These are phyloP conservation scores for Sporothrix pseudoabietina DNA, from an alignment of 2,329 filamentous ascomycete species.

Conservation along the genomic window DNA sequence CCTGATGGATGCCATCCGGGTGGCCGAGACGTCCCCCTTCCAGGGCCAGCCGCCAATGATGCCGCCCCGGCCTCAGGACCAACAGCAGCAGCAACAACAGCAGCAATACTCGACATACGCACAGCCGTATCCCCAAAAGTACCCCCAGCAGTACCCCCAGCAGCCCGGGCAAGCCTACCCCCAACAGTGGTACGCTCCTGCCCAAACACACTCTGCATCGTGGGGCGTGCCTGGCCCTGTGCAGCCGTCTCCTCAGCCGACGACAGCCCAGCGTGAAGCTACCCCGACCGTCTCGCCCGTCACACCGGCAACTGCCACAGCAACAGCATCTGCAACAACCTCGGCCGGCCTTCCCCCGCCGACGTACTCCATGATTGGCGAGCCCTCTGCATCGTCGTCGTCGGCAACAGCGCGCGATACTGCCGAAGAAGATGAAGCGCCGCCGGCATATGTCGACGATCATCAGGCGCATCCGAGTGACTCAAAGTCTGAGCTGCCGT, in stretches of 20 bases:
- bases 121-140: neutral
- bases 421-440: slow-evolving; percentile 30
- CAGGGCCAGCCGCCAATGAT: slow-evolving; percentile 22
- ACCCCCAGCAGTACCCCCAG: neutral
- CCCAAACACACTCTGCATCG: neutral
- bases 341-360: slow-evolving; percentile 36
- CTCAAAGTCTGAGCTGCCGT: slow-evolving; percentile 14
- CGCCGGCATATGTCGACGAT: slow-evolving; percentile 40
- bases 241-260: neutral
- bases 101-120: neutral
- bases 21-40: slow-evolving; percentile 40
- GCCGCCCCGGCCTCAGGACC: slow-evolving; percentile 24
- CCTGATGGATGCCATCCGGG: slow-evolving; percentile 44
- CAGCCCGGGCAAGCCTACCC: neutral
- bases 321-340: slow-evolving; percentile 29
- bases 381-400: neutral
- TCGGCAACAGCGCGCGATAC: neutral
- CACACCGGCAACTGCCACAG: neutral
- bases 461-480: slow-evolving; percentile 35
- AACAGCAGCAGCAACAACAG: neutral
- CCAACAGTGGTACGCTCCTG: slow-evolving; percentile 2
- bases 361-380: slow-evolving; percentile 35
- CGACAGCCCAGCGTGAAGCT: neutral
- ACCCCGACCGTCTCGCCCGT: neutral
- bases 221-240: too few relatives aligned